Evolutionary conservation across 495 filamentous ascomycete species (phyloP).

Genomic region (Aspergillus steynii): DNA sequence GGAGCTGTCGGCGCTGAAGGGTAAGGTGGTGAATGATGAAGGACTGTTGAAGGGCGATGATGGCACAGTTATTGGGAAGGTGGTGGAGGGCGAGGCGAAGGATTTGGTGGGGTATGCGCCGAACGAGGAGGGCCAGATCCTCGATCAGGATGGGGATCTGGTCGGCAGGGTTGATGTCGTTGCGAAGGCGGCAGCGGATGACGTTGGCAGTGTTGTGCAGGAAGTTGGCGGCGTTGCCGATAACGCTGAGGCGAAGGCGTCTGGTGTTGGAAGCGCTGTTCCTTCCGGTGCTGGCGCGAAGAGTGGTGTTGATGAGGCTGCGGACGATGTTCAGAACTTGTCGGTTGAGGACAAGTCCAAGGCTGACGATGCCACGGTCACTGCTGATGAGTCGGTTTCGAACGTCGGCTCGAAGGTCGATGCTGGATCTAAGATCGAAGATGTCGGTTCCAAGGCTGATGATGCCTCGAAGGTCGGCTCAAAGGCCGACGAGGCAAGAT

Average conservation of each 20-base stretch:
- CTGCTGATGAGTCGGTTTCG: too few relatives aligned
- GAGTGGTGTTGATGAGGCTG: neutral
- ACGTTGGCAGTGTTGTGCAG: constrained; percentile 11
- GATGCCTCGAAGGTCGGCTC: too few relatives aligned
- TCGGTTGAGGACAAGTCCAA: too few relatives aligned
- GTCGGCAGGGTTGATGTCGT: constrained; percentile 57
- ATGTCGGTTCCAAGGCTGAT: too few relatives aligned
- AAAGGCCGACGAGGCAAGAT: too few relatives aligned
- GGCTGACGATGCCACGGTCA: too few relatives aligned
- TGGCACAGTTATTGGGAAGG: constrained; percentile 56
- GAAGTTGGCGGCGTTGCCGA: constrained; percentile 8
- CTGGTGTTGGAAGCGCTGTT: neutral
- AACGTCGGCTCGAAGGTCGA: too few relatives aligned
- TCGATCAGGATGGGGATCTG: constrained; percentile 65
- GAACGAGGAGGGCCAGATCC: constrained; percentile 62
- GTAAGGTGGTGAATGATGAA: constrained; percentile 56
- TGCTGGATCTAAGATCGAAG: too few relatives aligned
- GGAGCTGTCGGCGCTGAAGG: constrained; percentile 54
- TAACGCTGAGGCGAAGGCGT: constrained; percentile 15
- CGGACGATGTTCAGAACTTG: too few relatives aligned
- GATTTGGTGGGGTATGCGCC: constrained; percentile 60
- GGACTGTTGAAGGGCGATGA: constrained; percentile 55
- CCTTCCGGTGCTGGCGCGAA: neutral
- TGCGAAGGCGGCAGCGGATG: constrained; percentile 28
- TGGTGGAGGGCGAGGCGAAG: constrained; percentile 61